phyloP scores from a whole-genome alignment of 1,284 basidiomycete genomes.

The Marasmius sp. region DNA sequence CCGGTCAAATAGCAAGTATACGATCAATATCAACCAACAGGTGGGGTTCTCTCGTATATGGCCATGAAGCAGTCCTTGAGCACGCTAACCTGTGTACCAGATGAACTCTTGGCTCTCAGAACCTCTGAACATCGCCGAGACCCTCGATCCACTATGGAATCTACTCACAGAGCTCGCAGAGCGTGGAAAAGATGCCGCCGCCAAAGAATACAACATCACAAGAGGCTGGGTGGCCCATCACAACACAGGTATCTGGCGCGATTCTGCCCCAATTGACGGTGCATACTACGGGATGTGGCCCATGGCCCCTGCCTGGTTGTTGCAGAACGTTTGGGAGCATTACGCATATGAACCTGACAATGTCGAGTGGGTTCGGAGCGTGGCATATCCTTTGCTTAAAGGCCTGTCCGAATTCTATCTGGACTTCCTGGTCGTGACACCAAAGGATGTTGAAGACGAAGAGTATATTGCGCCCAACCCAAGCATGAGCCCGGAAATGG shows the following conservation, averaged over 20 bases:
- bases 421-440: constrained; percentile 13
- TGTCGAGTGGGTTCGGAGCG: constrained; percentile 12
- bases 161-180: constrained; percentile 14
- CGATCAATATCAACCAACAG: constrained; percentile 17
- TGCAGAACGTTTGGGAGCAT: constrained; percentile 19
- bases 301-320: constrained; percentile 15
- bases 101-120: constrained; percentile 17
- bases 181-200: constrained; percentile 6
- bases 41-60: not conserved
- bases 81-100: not conserved
- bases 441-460: constrained; percentile 11
- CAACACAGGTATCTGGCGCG: constrained; percentile 11
- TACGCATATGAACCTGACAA: constrained; percentile 18
- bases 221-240: constrained; percentile 13
- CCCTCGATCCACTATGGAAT: constrained; percentile 16
- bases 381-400: constrained; percentile 20
- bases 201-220: constrained; percentile 14
- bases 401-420: constrained; percentile 18
- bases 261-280: constrained; percentile 16
- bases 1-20: constrained; percentile 9
- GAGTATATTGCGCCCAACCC: constrained; percentile 18
- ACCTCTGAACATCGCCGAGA: constrained; percentile 14
- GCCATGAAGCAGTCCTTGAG: not conserved
- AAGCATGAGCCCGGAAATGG: constrained; percentile 19
- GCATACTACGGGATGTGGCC: constrained; percentile 23